Evolutionary conservation across 73 alveolate genomes (phyloP).

Genomic region (Blepharisma stoltei): DNA sequence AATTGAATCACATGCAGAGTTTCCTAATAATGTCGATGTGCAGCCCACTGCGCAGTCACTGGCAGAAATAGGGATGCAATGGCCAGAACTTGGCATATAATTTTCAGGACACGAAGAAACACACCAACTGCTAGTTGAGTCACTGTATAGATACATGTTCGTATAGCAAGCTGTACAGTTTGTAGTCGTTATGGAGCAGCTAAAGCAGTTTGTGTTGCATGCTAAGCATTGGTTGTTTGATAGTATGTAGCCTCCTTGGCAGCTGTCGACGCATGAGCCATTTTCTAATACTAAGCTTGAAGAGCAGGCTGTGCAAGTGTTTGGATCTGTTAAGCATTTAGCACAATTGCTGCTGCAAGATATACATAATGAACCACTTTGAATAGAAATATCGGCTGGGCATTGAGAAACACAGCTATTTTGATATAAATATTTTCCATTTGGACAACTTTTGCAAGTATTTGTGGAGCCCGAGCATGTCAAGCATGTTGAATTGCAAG

Average conservation of each 20-base stretch:
- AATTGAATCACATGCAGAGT: background rate
- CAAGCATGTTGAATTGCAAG: background rate
- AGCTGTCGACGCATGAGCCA: conserved; percentile 4
- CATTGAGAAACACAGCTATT: background rate
- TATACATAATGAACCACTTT: background rate
- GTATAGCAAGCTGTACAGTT: conserved; percentile 10
- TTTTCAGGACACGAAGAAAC: conserved; percentile 22
- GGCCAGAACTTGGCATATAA: background rate
- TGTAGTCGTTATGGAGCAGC: conserved; percentile 6
- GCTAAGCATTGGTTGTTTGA: background rate
- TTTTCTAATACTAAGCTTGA: background rate
- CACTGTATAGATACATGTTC: background rate
- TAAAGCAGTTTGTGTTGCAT: conserved; percentile 23
- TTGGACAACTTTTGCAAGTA: conserved; percentile 3
- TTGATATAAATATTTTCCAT: background rate
- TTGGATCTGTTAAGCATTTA: background rate
- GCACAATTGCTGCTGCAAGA: conserved; percentile 7
- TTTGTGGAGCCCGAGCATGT: conserved; percentile 12
- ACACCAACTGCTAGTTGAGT: background rate
- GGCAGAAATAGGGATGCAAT: background rate
- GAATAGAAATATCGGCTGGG: background rate
- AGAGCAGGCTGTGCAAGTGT: conserved; percentile 12
- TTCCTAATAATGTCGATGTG: background rate
- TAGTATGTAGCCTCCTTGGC: background rate
- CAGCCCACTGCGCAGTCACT: background rate